A percentile compares a stretch with the other conserved stretches of the same genome.
Evolutionary conservation across 169 alveolate species (phyloP).

Genomic region (Plasmodium vinckei): DNA sequence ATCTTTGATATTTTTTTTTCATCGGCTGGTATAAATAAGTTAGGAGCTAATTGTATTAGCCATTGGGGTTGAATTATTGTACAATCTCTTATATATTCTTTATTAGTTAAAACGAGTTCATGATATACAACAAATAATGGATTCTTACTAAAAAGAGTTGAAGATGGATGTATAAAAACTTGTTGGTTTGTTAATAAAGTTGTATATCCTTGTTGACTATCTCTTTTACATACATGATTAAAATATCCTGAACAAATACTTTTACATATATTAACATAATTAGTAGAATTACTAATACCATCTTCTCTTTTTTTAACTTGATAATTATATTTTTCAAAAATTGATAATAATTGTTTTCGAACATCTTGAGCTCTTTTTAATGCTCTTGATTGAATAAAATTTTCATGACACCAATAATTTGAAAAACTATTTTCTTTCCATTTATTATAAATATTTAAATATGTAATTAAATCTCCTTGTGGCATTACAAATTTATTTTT

Average conservation of each 20-base stretch:
- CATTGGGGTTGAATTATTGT: conserved; percentile 97
- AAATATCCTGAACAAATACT: conserved; percentile 99
- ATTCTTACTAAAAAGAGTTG: conserved; percentile 89
- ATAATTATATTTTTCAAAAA: conserved; percentile 96
- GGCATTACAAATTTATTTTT: conserved; percentile 95
- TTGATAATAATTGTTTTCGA: conserved; percentile 94
- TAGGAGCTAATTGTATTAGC: conserved; percentile 98
- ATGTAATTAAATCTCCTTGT: conserved; percentile 99
- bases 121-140: conserved; percentile 99
- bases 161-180: conserved; percentile 98
- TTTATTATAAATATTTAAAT: conserved; percentile 95
- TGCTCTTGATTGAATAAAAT: conserved; percentile 96
- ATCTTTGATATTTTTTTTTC: conserved; percentile 91
- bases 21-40: conserved; percentile 92
- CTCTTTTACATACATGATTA: conserved; percentile 96
- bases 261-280: conserved; percentile 93
- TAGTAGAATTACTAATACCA: conserved; percentile 76
- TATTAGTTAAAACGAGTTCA: conserved; percentile 97
- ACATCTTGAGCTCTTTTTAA: conserved; percentile 97
- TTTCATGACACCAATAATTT: conserved; percentile 98
- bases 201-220: conserved; percentile 98
- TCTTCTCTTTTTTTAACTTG: conserved; percentile 89
- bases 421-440: conserved; percentile 95
- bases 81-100: conserved; percentile 99
- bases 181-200: conserved; percentile 96